Conservation (phyloP, 169 alveolate species). For the Amoebophrya sp. region DNA sequence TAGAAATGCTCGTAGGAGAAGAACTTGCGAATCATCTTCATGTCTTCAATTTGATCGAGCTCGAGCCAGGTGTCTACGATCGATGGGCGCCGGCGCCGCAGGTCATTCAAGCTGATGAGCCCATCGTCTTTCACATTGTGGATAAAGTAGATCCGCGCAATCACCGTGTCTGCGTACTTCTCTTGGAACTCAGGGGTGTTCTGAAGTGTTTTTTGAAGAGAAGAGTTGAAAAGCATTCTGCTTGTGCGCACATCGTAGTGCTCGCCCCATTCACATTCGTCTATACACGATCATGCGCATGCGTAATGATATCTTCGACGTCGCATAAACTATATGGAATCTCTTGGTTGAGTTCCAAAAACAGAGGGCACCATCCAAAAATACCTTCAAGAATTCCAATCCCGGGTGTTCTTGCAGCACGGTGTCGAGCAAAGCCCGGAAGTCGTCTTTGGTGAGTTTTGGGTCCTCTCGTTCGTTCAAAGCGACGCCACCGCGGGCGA, state of each 20-base stretch:
- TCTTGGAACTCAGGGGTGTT: not conserved
- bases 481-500: too few relatives aligned
- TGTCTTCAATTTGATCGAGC: not conserved
- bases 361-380: not conserved
- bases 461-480: not conserved
- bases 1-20: slow-evolving; percentile 48
- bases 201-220: not conserved
- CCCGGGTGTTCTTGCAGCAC: slow-evolving; percentile 19
- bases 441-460: not conserved
- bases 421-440: not conserved
- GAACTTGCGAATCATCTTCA: slow-evolving; percentile 39
- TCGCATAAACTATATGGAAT: too few relatives aligned
- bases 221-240: too few relatives aligned
- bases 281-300: too few relatives aligned
- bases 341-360: too few relatives aligned
- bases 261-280: too few relatives aligned
- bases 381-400: not conserved
- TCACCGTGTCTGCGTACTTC: slow-evolving; percentile 17
- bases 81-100: not conserved
- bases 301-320: too few relatives aligned
- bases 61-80: not conserved
- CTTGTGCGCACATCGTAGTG: too few relatives aligned
- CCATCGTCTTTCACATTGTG: not conserved
- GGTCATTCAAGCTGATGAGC: not conserved
- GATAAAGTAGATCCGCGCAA: not conserved